These are phyloP conservation scores for Paecilomyces dactylethromorphus DNA, from an alignment of 2,329 filamentous ascomycete genomes.

Conservation along the genomic window DNA sequence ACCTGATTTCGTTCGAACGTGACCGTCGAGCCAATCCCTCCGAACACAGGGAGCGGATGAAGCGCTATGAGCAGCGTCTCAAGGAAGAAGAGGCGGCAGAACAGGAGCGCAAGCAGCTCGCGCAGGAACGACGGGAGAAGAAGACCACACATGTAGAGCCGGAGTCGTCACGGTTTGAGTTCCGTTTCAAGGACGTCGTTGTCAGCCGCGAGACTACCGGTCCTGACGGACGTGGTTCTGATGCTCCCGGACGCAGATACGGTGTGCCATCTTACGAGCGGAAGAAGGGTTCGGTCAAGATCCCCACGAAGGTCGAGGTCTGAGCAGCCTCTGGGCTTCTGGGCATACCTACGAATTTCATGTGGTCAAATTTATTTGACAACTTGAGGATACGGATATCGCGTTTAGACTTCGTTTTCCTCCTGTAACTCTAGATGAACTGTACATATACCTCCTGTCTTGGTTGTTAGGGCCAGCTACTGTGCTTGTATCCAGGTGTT, in stretches of 20 bases:
- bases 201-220: conserved; percentile 52
- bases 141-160: conserved; percentile 38
- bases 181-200: conserved; percentile 50
- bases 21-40: conserved; percentile 32
- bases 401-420: background rate
- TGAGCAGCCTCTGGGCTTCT: conserved; percentile 12
- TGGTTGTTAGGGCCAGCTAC: background rate
- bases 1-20: conserved; percentile 46
- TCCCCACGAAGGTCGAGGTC: conserved; percentile 53
- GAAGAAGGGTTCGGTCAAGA: conserved; percentile 58
- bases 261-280: conserved; percentile 57
- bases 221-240: conserved; percentile 45
- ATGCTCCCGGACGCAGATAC: conserved; percentile 54
- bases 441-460: background rate
- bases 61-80: conserved; percentile 40
- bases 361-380: background rate
- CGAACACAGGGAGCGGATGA: conserved; percentile 23
- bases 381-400: background rate
- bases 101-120: conserved; percentile 30
- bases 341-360: background rate
- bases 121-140: conserved; percentile 38
- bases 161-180: conserved; percentile 50
- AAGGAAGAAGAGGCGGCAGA: conserved; percentile 32
- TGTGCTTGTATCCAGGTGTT: background rate
- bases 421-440: background rate